A percentile compares a stretch with the other conserved stretches of the same genome.
Evolutionary conservation across 169 alveolate genomes (phyloP).

Genomic region (Cryptosporidium tyzzeri): DNA sequence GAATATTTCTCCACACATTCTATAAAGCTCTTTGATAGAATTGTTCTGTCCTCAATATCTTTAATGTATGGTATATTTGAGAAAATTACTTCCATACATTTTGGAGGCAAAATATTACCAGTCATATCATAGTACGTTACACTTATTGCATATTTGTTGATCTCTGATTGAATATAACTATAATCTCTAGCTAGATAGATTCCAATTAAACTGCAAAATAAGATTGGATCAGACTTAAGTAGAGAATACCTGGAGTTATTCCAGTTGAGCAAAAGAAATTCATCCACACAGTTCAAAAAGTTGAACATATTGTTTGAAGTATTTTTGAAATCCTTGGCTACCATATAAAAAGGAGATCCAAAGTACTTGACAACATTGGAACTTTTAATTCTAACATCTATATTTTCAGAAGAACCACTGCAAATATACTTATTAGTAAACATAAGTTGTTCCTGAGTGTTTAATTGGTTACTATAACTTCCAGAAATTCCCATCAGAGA

Average conservation of each 20-base stretch:
- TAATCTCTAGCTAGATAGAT: conserved; percentile 51
- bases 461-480: conserved; percentile 4
- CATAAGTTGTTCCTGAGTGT: conserved; percentile 40
- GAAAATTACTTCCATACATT: conserved; percentile 37
- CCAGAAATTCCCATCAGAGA: conserved; percentile 63
- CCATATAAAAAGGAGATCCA: neutral
- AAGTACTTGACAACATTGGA: conserved; percentile 10
- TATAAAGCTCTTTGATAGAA: neutral
- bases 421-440: conserved; percentile 43
- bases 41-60: conserved; percentile 9
- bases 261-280: conserved; percentile 42
- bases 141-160: conserved; percentile 28
- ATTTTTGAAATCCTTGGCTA: conserved; percentile 16
- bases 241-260: conserved; percentile 28
- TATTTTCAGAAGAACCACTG: conserved; percentile 58
- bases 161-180: conserved; percentile 24
- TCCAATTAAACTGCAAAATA: conserved; percentile 27
- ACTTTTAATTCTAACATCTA: conserved; percentile 6
- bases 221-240: conserved; percentile 55
- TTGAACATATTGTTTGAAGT: conserved; percentile 23
- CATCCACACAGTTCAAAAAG: conserved; percentile 59
- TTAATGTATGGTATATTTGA: conserved; percentile 3
- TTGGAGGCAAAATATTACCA: conserved; percentile 16
- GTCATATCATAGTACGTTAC: conserved; percentile 39
- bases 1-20: conserved; percentile 51